Conservation (phyloP, 179 eudicot species). For the Pouteria campechiana region DNA sequence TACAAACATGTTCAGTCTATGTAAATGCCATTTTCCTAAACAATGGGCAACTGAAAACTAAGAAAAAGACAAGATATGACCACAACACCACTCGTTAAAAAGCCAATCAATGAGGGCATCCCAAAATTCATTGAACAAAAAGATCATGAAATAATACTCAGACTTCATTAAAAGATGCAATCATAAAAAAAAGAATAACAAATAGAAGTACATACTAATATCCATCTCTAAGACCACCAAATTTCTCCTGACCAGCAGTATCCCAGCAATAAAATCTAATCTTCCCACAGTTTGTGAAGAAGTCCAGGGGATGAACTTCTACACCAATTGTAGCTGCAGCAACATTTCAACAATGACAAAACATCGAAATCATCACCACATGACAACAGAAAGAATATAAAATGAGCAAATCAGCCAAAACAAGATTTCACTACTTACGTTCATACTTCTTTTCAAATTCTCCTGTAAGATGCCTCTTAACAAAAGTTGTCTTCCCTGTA, state of each 20-base stretch:
- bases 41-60: too few species aligned
- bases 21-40: too few species aligned
- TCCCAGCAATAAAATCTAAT: constrained; percentile 59
- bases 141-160: too few species aligned
- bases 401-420: too few species aligned
- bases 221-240: constrained; percentile 50
- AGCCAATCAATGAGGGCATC: too few species aligned
- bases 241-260: constrained; percentile 61
- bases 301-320: constrained; percentile 57
- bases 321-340: constrained; percentile 62
- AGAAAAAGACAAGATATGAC: too few species aligned
- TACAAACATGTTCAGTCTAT: too few species aligned
- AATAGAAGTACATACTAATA: constrained; percentile 28
- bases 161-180: too few species aligned
- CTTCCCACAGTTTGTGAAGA: constrained; percentile 40
- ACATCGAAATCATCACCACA: neutral
- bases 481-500: constrained; percentile 48
- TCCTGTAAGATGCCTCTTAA: constrained; percentile 41
- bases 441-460: constrained; percentile 48
- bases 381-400: neutral
- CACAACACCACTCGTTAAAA: too few species aligned
- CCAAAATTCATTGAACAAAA: too few species aligned
- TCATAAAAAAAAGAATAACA: too few species aligned
- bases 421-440: too few species aligned
- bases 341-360: neutral